Evolutionary conservation across 305 asterid species (phyloP).

Genomic region (Fraxinus sp.): DNA sequence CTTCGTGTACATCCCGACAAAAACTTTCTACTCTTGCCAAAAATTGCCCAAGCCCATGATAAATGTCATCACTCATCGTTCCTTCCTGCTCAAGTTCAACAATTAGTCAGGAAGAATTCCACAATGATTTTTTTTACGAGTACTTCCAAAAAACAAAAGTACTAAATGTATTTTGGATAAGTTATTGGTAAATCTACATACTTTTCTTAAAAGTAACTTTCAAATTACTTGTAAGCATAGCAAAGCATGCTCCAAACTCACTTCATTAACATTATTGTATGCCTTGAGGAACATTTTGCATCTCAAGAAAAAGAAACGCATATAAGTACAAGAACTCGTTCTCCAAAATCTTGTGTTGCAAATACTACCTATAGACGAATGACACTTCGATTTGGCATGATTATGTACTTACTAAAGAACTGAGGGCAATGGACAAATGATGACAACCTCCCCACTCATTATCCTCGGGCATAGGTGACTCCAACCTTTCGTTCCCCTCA

Average conservation of each 20-base stretch:
- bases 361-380: neutral
- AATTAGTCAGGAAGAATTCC: conserved; percentile 25
- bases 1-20: conserved; percentile 63
- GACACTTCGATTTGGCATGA: neutral
- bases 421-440: conserved; percentile 32
- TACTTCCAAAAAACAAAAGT: neutral
- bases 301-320: neutral
- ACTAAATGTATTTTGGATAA: neutral
- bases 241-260: neutral
- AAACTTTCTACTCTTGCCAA: conserved; percentile 62
- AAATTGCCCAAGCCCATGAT: conserved; percentile 57
- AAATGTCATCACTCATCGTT: conserved; percentile 25
- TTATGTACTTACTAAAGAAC: conserved; percentile 47
- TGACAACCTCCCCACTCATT: conserved; percentile 15
- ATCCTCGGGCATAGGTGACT: conserved; percentile 19
- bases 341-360: neutral
- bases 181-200: neutral
- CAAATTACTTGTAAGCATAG: neutral
- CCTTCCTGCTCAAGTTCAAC: conserved; percentile 42
- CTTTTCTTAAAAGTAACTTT: neutral
- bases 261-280: neutral
- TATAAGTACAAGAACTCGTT: neutral
- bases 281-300: neutral
- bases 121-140: neutral
- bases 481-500: conserved; percentile 37